A percentile compares a stretch with the other conserved stretches of the same genome.
These are phyloP conservation scores for Rubia peregrina DNA, from an alignment of 305 asterid genomes.

Conservation along the genomic window DNA sequence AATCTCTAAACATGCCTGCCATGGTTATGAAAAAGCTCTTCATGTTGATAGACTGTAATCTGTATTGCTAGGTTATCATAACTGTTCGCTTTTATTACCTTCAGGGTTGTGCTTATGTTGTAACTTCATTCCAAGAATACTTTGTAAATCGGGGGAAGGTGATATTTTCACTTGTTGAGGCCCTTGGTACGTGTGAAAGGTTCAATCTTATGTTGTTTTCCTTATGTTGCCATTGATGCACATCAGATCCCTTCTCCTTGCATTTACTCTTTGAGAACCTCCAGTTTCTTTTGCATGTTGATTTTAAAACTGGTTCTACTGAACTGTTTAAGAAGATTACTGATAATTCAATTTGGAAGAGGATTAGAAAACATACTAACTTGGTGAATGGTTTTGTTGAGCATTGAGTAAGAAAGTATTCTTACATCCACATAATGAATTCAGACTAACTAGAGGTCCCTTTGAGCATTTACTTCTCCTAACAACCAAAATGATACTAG, in stretches of 20 bases:
- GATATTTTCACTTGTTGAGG: slow-evolving; percentile 72
- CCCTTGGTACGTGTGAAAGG: slow-evolving; percentile 48
- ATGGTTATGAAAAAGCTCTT: not conserved
- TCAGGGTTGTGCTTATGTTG: slow-evolving; percentile 75
- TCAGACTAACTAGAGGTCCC: not conserved
- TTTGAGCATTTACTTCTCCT: not conserved
- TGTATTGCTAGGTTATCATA: slow-evolving; percentile 5
- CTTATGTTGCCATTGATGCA: not conserved
- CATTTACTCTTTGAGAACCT: not conserved
- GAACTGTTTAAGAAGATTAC: not conserved
- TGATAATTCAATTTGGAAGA: not conserved
- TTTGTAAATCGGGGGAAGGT: slow-evolving; percentile 50
- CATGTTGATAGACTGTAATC: not conserved
- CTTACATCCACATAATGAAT: not conserved
- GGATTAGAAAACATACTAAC: not conserved
- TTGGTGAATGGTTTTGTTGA: not conserved
- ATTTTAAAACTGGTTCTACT: not conserved
- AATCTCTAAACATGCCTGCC: not conserved
- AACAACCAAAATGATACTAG: not conserved
- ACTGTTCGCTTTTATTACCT: slow-evolving; percentile 9
- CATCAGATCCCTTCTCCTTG: not conserved
- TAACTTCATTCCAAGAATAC: slow-evolving; percentile 49
- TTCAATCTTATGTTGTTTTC: not conserved
- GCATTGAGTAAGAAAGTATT: not conserved
- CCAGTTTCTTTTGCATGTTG: not conserved